Percentiles rank a stretch among this genome's conserved stretches.
Evolutionary conservation across 805 yeast genomes (phyloP).

Genomic region (Wickerhamomyces bisporus): DNA sequence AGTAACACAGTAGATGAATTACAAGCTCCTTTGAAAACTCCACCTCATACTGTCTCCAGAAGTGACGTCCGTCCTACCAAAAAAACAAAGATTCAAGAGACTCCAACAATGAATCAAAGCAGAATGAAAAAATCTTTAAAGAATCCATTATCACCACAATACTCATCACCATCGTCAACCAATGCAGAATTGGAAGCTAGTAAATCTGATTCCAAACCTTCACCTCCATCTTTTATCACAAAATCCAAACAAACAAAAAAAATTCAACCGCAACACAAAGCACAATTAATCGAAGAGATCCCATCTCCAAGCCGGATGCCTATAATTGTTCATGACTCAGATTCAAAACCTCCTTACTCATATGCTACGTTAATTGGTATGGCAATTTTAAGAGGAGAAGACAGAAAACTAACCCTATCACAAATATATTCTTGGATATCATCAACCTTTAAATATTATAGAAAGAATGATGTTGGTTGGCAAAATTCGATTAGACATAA

Average conservation of each 20-base stretch:
- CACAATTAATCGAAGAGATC: slow-evolving; percentile 2
- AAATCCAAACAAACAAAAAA: slow-evolving; percentile 10
- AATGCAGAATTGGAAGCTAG: background rate
- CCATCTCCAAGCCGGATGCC: slow-evolving; percentile 25
- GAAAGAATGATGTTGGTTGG: slow-evolving; percentile 89
- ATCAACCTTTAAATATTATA: slow-evolving; percentile 76
- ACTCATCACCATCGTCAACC: slow-evolving; percentile 21
- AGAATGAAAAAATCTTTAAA: slow-evolving; percentile 15
- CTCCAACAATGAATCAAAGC: slow-evolving; percentile 20
- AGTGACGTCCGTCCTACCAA: slow-evolving; percentile 8
- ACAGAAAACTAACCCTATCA: slow-evolving; percentile 64
- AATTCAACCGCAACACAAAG: slow-evolving; percentile 5
- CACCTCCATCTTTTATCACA: background rate
- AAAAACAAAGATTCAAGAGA: slow-evolving; percentile 16
- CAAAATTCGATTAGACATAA: slow-evolving; percentile 96
- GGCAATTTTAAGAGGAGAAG: slow-evolving; percentile 81
- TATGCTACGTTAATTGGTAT: slow-evolving; percentile 92
- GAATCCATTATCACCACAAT: slow-evolving; percentile 24
- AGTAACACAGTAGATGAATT: slow-evolving; percentile 11
- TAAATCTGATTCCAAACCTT: background rate
- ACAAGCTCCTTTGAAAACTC: slow-evolving; percentile 20
- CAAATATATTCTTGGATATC: slow-evolving; percentile 94
- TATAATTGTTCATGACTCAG: slow-evolving; percentile 14
- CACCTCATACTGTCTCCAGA: slow-evolving; percentile 25
- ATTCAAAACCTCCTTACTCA: slow-evolving; percentile 81